Base-by-base conservation (phyloP, 306 rosid genomes). In the Calophaca sinica region DNA sequence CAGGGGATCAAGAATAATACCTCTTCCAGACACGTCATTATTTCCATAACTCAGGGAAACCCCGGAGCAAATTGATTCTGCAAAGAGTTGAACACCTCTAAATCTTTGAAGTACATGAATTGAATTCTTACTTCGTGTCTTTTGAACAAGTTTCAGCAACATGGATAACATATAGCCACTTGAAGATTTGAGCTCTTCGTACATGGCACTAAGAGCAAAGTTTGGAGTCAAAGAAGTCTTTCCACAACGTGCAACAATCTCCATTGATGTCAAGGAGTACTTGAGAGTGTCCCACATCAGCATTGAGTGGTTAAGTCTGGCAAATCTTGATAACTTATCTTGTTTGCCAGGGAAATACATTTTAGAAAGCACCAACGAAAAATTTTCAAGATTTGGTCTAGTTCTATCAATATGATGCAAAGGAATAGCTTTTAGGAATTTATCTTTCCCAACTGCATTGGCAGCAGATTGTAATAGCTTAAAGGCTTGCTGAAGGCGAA, bases 231-330 rank as follows among this genome's bases (percentile, higher is more conserved):
- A 45, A 74, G 80, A 76, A 62, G 87, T 78, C 83, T 83, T 89
- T 72, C 96, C 94, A 76, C 96, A 88, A 2, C 96, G 90, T 51
- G 98, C 86, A 78, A 94, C 97, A 81, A 88, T 90, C 83, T 96
- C 99, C 93, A 88, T 90, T 15, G 99, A 87, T 33, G 80, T 50
- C 82, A 96, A 87, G 73, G 96, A 92, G 87, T 96, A 92, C 83
- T 89, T 96, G 26, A 92, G 85, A 41, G 90, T 82, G 79, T 92
- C 99, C 99, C 99, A 96, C 97, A 96, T 87, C 65, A 92, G 88
- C 86, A 96, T 70, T 67, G 97, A 83, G 73, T 83, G 96, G 84
- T 83, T 90, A 67, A 89, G 63, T 84, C 87, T 84, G 4, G 80
- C 46, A 87, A 82, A 81, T 65, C 82, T 77, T 49, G 81, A 76